A percentile compares a stretch with the other conserved stretches of the same genome.
These are phyloP conservation scores for Heliamphora ciliata DNA, from an alignment of 179 eudicot genomes.

Conservation along the genomic window DNA sequence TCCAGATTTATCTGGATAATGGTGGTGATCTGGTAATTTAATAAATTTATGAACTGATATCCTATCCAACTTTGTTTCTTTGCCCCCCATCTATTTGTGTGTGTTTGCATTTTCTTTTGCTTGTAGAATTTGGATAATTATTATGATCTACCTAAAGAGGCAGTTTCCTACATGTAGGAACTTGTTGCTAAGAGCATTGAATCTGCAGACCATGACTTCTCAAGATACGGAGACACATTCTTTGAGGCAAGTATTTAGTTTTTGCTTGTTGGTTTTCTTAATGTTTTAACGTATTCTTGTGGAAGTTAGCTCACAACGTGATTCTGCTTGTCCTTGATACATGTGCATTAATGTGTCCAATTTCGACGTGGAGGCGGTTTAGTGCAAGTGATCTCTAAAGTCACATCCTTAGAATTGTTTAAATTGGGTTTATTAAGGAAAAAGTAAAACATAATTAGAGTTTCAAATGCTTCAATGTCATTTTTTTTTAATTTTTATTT, in stretches of 20 bases:
- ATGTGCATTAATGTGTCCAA: no score
- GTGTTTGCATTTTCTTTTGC: slow-evolving; percentile 15
- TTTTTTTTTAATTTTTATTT: no score
- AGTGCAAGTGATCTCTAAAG: no score
- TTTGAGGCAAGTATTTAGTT: slow-evolving; percentile 59
- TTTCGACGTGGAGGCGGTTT: no score
- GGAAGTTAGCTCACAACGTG: neutral
- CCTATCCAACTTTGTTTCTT: neutral
- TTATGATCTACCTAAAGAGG: neutral
- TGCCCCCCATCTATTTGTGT: neutral
- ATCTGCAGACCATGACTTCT: slow-evolving; percentile 90
- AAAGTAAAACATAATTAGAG: no score
- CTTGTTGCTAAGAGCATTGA: slow-evolving; percentile 85
- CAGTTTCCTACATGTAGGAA: slow-evolving; percentile 49
- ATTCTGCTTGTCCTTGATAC: neutral
- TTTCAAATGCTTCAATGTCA: no score
- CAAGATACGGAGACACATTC: slow-evolving; percentile 97
- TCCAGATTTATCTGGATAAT: slow-evolving; percentile 99
- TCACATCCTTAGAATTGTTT: no score
- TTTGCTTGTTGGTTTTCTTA: neutral
- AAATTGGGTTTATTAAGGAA: no score
- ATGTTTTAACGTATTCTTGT: neutral
- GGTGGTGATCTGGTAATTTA: slow-evolving; percentile 97
- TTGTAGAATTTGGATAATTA: neutral
- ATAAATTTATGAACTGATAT: neutral